These are phyloP conservation scores for Zygoascus meyerae DNA, from an alignment of 1,139 yeast genomes.

Conservation along the genomic window DNA sequence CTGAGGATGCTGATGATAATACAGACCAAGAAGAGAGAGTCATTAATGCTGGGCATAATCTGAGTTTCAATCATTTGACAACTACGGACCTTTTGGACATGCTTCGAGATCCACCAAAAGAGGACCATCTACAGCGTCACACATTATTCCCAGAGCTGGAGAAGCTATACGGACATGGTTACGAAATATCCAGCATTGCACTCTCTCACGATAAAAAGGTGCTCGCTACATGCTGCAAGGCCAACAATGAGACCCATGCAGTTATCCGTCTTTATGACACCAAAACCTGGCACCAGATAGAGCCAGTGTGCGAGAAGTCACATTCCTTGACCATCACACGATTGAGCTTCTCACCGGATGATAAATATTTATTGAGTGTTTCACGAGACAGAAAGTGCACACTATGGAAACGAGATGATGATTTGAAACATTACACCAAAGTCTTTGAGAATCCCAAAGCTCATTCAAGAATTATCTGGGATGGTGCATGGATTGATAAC, in stretches of 20 bases:
- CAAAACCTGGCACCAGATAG: conserved; percentile 54
- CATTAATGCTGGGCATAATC: conserved; percentile 11
- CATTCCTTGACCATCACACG: conserved; percentile 86
- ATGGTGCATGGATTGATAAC: conserved; percentile 62
- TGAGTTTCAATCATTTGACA: conserved; percentile 7
- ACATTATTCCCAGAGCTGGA: conserved; percentile 94
- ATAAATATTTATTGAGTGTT: conserved; percentile 65
- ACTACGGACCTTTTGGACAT: conserved; percentile 32
- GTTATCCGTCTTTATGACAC: conserved; percentile 72
- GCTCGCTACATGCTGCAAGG: conserved; percentile 87
- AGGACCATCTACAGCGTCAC: conserved; percentile 84
- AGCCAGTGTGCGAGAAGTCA: conserved; percentile 42
- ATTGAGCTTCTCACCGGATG: conserved; percentile 68
- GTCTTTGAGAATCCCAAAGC: conserved; percentile 56
- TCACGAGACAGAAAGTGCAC: conserved; percentile 88
- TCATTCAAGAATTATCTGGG: conserved; percentile 93
- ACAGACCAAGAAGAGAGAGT: conserved; percentile 15
- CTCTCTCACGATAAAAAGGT: conserved; percentile 58
- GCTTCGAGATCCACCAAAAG: conserved; percentile 64
- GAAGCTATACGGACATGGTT: conserved; percentile 95
- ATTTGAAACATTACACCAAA: conserved; percentile 28
- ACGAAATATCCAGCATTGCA: conserved; percentile 80
- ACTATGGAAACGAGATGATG: conserved; percentile 55
- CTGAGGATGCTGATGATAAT: conserved; percentile 34
- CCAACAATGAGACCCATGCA: conserved; percentile 80